Evolutionary conservation across 2,329 filamentous ascomycete species (phyloP).

Genomic region (Hypoxylon sp.): DNA sequence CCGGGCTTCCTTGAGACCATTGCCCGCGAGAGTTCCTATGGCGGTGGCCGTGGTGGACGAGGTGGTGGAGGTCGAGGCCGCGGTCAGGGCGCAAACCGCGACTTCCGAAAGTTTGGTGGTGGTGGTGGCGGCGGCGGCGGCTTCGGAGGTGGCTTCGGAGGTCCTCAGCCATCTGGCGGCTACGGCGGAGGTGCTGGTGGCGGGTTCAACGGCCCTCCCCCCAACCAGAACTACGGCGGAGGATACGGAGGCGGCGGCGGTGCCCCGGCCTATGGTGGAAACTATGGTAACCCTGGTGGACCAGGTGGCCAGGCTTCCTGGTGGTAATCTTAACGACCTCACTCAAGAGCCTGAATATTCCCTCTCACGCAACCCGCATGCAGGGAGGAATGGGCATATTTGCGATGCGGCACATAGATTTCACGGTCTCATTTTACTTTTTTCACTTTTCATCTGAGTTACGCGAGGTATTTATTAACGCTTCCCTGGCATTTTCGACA

Average conservation of each 20-base stretch:
- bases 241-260: slow-evolving; percentile 59
- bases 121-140: slow-evolving; percentile 61
- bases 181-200: slow-evolving; percentile 59
- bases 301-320: slow-evolving; percentile 75
- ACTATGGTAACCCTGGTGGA: slow-evolving; percentile 78
- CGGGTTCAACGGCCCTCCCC: slow-evolving; percentile 55
- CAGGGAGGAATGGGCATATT: slow-evolving; percentile 38
- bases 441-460: slow-evolving; percentile 38
- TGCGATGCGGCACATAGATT: slow-evolving; percentile 46
- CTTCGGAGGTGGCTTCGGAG: slow-evolving; percentile 56
- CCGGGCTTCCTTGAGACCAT: slow-evolving; percentile 96
- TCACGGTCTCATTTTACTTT: slow-evolving; percentile 41
- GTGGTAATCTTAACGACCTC: slow-evolving; percentile 64
- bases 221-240: slow-evolving; percentile 48
- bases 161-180: slow-evolving; percentile 59
- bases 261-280: slow-evolving; percentile 60
- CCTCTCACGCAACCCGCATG: slow-evolving; percentile 37
- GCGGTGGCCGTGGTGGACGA: slow-evolving; percentile 70
- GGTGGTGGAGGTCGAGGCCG: slow-evolving; percentile 80
- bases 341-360: slow-evolving; percentile 38
- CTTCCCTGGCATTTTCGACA: slow-evolving; percentile 47
- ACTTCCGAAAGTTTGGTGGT: slow-evolving; percentile 84
- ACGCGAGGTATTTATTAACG: slow-evolving; percentile 42
- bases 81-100: slow-evolving; percentile 79
- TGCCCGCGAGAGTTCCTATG: slow-evolving; percentile 91